Evolutionary conservation across 2,329 filamentous ascomycete genomes (phyloP), one percentile per base, ranked within the genome.

Genomic region (Cladophialophora exuberans): DNA sequence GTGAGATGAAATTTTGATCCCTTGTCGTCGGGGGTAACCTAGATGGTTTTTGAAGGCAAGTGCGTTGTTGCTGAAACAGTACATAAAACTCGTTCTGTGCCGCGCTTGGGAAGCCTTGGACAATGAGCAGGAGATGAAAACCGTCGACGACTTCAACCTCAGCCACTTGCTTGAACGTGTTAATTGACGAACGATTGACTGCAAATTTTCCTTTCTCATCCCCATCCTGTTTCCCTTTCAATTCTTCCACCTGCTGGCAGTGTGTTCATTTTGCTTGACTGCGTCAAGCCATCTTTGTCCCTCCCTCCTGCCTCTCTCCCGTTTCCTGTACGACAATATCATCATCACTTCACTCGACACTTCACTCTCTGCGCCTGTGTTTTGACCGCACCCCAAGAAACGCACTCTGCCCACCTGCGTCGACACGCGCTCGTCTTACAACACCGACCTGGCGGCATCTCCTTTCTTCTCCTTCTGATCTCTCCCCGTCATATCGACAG

Each of bases 61-160:
- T 36, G 39, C 35, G 22, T n/a, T 18, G 43, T 20, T 39, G 17
- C 35, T 61, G 55, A 61, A 61, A 61, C 58, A 56, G 35, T 36
- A 61, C 55, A 56, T 61, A 52, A 61, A 61, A 61, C 58, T 43
- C 26, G 11, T 56, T 17, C 26, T 30, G 55, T 48, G 55, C 52
- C 51, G 46, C 35, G 41, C 46, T 36, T 44, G 41, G 48, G 28
- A 31, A 13, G n/a, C n/a, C n/a, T n/a, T n/a, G 2, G 36, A 36
- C 15, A 9, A 39, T 49, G 33, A n/a, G n/a, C n/a, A n/a, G 9
- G 30, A 49, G 23, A 28, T 49, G 35, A 41, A 9, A 10, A 18
- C 39, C 46, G 18, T n/a, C 10, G 39, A 23, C 39, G 26, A 22
- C 11, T 42, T 23, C 11, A n/a, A 42, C 39, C n/a, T n/a, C n/a